Base-by-base conservation (phyloP, 768 basidiomycete genomes). In the Macrolepiota fuliginosa region DNA sequence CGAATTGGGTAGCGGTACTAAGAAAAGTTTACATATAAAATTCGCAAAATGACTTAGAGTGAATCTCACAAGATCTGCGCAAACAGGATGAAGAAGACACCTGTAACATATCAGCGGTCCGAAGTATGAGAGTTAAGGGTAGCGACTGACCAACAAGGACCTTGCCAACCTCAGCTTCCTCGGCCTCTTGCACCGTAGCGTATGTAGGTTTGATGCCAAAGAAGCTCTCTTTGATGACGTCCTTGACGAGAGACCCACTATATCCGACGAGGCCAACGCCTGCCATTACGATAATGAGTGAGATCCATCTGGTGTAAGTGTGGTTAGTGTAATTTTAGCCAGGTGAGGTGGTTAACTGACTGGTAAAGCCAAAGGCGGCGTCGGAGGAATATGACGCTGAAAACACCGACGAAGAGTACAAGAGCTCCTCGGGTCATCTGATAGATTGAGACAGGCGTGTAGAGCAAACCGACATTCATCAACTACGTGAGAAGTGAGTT, bases 401-500 rank as follows among this genome's bases (percentile, higher is more conserved):
- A 84, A 58, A 92, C 70, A 50, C 94, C 96, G 62, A 98, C 96
- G 75, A 95, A 98, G 57, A 96, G 83, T 52, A 97, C 94, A 61
- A 97, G 86, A 46, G 94, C 90, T 54, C 96, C 95, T 62, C 91
- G 87, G 63, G 89, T 93, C 95, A 97, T 96, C 74, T 97, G 96
- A 79, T 93, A 98, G 67, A 98, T 94, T 46, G 92, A 95, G 58
- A 99, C 97, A 29, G 96, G 96, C 1, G 95, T 96, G 74, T 96
- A 94, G 39, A 99, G 83, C 51, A 99, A 83, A 58, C 97, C 97
- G 66, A 96, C 81, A 71, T 97, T 97, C 97, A 98, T 98, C 66
- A 97, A 70, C 83, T 84, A 61, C 46, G 51, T 39, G 54, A 60
- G 63, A 61, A 40, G 25, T n/a, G 77, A 77, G 81, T 71, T 61